Evolutionary conservation across 164 flowering plant genomes (phyloP).

Genomic region (Pachysandra terminalis): DNA sequence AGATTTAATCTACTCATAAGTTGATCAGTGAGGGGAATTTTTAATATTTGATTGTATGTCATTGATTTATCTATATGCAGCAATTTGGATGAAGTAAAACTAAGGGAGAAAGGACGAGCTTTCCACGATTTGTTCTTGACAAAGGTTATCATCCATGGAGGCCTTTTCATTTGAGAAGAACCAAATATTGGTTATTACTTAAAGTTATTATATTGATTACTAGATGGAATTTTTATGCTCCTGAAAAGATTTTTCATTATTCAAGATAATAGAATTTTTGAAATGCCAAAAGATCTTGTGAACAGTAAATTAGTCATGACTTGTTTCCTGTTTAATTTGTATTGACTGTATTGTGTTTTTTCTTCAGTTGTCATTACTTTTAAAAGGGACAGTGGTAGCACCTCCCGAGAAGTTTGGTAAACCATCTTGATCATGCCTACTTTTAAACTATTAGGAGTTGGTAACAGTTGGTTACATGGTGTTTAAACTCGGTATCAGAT

Average conservation of each 20-base stretch:
- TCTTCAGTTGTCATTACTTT: slow-evolving; percentile 76
- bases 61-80: slow-evolving; percentile 39
- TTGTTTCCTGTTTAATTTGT: slow-evolving; percentile 8
- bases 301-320: slow-evolving; percentile 9
- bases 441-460: no score
- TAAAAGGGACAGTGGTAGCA: slow-evolving; percentile 96
- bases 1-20: background rate
- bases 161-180: background rate
- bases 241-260: background rate
- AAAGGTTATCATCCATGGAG: slow-evolving; percentile 55
- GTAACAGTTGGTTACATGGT: no score
- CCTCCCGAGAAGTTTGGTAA: slow-evolving; percentile 99
- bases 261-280: background rate
- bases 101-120: slow-evolving; percentile 89
- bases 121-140: slow-evolving; percentile 88
- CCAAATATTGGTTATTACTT: background rate
- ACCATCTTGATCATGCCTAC: slow-evolving; percentile 7
- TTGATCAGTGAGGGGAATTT: background rate
- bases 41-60: slow-evolving; percentile 4
- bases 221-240: background rate
- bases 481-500: no score
- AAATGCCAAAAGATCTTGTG: background rate
- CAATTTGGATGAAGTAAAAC: slow-evolving; percentile 74
- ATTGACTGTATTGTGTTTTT: slow-evolving; percentile 15
- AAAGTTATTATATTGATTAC: background rate